Base-by-base conservation (phyloP, 805 yeast species). In the Yarrowia sp. region DNA sequence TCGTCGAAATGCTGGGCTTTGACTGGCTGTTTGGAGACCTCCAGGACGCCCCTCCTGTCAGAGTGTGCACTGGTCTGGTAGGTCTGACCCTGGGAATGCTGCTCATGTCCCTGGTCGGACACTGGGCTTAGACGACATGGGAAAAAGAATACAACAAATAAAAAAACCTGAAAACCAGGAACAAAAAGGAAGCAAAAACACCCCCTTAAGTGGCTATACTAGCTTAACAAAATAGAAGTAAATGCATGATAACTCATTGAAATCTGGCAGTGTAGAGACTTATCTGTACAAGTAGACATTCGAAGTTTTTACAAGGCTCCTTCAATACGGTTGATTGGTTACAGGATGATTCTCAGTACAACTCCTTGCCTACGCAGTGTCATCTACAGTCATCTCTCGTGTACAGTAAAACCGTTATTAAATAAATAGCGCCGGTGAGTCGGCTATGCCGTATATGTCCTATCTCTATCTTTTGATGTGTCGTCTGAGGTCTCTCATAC, bases 1-100 rank as follows among this genome's bases (percentile, higher is more conserved):
- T 90, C 52, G 90, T 90, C 13, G 96, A 90, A 76, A 79, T 90
- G 68, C 84, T 90, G 87, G 95, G 94, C 2, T 88, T 86, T 72
- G 96, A 91, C 73, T 74, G 81, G 74, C 82, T 88, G 19, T 76
- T 40, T 81, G 85, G 47, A 4, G 75, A 73, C 17, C 69, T 75
- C 20, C 68, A 68, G 20, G 46, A 64, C 0, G 72, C 73, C 0
- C 70, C 75, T 1, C 43, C 71, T n/a, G 34, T 58, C 8, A 68
- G 70, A 15, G 69, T 74, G 19, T 38, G 71, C 13, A 19, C 49
- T 9, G 76, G 76, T 8, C 72, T 64, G 38, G 55, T 56, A 20
- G 74, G 79, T 55, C 79, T 83, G 76, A 77, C 84, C 65, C 74
- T 79, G 67, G 91, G 91, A 44, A 83, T 85, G 34, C 85, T 84